phyloP scores from a whole-genome alignment of 257 asterid species.

The Leonotis leonurus region DNA sequence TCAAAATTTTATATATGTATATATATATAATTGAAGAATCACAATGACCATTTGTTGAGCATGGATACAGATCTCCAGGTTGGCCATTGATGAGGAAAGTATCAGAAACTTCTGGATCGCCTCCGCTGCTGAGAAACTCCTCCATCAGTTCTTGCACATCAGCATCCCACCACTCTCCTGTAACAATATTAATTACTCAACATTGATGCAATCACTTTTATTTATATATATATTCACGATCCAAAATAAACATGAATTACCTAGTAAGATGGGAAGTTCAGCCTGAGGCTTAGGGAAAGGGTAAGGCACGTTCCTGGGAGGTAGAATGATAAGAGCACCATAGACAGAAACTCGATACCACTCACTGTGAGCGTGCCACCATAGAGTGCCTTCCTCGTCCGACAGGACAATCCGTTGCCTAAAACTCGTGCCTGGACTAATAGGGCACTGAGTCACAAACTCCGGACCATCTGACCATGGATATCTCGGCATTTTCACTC shows the following conservation, averaged over 20 bases:
- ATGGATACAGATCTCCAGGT: constrained; percentile 42
- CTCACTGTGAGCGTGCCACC: constrained; percentile 74
- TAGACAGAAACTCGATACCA: constrained; percentile 53
- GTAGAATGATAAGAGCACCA: constrained; percentile 43
- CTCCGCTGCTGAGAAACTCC: constrained; percentile 29
- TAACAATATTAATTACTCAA: background rate
- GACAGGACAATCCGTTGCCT: constrained; percentile 35
- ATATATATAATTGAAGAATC: no score
- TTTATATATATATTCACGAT: no score
- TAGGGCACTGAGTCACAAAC: constrained; percentile 54
- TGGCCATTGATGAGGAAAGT: constrained; percentile 55
- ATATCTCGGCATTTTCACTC: constrained; percentile 49
- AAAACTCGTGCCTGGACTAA: constrained; percentile 40
- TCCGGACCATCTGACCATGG: constrained; percentile 70
- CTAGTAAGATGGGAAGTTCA: constrained; percentile 43
- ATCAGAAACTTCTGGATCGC: constrained; percentile 28
- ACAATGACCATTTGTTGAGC: constrained; percentile 35
- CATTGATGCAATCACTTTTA: background rate
- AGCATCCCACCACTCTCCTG: constrained; percentile 43
- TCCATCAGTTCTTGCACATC: constrained; percentile 32
- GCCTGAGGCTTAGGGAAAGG: constrained; percentile 48
- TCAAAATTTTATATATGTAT: no score
- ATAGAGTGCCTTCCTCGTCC: constrained; percentile 58
- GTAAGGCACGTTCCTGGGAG: constrained; percentile 17
- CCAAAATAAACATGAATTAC: background rate